phyloP scores from a whole-genome alignment of 345 rosid species.

The Microthlaspi erraticum region DNA sequence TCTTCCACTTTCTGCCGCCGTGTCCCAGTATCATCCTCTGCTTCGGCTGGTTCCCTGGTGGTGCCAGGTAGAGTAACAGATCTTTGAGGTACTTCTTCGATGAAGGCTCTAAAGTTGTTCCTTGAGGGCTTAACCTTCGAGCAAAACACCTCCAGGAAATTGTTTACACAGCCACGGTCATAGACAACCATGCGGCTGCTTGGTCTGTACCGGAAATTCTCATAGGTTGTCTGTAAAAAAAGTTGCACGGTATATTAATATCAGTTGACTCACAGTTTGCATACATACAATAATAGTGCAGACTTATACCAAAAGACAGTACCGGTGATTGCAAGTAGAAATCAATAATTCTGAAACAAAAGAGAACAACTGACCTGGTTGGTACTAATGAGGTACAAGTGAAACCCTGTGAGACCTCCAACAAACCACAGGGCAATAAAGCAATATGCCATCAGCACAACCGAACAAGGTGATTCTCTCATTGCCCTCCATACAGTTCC shows the following conservation, averaged over 20 bases:
- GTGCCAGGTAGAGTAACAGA: conserved; percentile 50
- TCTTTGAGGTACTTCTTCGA: conserved; percentile 66
- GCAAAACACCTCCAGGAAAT: conserved; percentile 87
- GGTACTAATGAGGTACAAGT: conserved; percentile 85
- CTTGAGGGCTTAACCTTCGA: conserved; percentile 75
- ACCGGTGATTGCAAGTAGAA: conserved; percentile 2
- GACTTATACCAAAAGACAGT: not conserved
- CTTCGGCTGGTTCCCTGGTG: conserved; percentile 55
- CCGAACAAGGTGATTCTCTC: conserved; percentile 87
- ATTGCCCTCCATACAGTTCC: conserved; percentile 90
- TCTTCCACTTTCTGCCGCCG: conserved; percentile 91
- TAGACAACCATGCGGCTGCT: conserved; percentile 73
- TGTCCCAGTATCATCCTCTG: conserved; percentile 57
- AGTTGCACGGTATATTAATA: not conserved
- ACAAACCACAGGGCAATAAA: conserved; percentile 96
- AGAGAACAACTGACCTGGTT: conserved; percentile 71
- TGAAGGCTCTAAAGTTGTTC: conserved; percentile 77
- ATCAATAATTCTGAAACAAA: not conserved
- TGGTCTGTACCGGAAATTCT: conserved; percentile 86
- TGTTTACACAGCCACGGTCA: conserved; percentile 66
- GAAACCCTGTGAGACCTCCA: conserved; percentile 97
- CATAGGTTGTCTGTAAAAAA: conserved; percentile 94
- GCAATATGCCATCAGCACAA: conserved; percentile 76
- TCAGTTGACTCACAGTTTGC: conserved; percentile 7
- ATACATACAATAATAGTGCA: conserved; percentile 5